These are phyloP conservation scores for Hymenoscyphus fructigenus DNA, from an alignment of 2,329 filamentous ascomycete genomes.

Conservation along the genomic window DNA sequence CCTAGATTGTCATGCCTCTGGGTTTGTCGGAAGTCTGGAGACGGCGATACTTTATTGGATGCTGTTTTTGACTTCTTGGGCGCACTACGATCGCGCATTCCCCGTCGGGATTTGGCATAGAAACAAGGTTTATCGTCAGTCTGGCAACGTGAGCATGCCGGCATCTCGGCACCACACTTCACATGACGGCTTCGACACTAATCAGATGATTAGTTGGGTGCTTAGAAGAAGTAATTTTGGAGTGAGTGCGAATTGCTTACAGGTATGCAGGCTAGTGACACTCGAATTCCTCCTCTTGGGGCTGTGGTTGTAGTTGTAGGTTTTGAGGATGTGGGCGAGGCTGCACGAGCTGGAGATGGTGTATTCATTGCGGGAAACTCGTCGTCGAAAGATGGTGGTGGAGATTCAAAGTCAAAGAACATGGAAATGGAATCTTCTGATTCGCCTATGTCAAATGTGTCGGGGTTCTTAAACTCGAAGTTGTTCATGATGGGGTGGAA, in stretches of 20 bases:
- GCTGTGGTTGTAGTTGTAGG: slow-evolving; percentile 14
- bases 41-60: slow-evolving; percentile 16
- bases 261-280: slow-evolving; percentile 47
- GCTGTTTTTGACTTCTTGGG: slow-evolving; percentile 19
- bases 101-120: slow-evolving; percentile 49
- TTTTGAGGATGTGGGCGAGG: background rate
- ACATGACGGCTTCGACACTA: slow-evolving; percentile 42
- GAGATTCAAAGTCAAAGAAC: slow-evolving; percentile 28
- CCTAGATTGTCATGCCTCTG: background rate
- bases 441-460: slow-evolving; percentile 4
- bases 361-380: background rate
- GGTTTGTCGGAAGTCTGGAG: slow-evolving; percentile 5
- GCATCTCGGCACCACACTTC: slow-evolving; percentile 47
- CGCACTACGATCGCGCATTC: slow-evolving; percentile 36
- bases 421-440: slow-evolving; percentile 19
- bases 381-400: slow-evolving; percentile 10
- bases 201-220: slow-evolving; percentile 43
- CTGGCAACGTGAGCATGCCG: slow-evolving; percentile 44
- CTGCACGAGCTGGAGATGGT: slow-evolving; percentile 7
- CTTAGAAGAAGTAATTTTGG: slow-evolving; percentile 37
- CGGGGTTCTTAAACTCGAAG: background rate
- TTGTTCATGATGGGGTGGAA: background rate
- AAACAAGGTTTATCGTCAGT: slow-evolving; percentile 45
- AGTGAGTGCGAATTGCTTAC: slow-evolving; percentile 17
- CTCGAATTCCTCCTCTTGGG: slow-evolving; percentile 39